Base-by-base conservation (phyloP, 768 basidiomycete species). In the Tulasnella sp. region DNA sequence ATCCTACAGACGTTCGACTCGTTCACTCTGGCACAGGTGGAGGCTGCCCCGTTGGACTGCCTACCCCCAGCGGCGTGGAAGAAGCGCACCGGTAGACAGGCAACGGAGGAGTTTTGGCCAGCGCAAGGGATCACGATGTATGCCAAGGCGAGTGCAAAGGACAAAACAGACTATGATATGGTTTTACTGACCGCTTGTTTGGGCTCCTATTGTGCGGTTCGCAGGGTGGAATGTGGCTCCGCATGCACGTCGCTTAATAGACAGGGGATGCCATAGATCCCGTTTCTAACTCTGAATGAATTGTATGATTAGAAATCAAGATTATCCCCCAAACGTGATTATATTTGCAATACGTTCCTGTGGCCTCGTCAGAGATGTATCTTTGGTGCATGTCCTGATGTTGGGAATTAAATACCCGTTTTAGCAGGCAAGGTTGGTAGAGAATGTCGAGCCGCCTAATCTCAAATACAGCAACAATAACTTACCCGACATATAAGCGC, bases 21-120 rank as follows among this genome's bases (percentile, higher is more conserved):
- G 15, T 63, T 63, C 60, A 48, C 44, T 0, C 38, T 63, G 23
- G 32, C 41, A 10, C 62, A 63, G 43, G 32, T 47, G 19, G 51
- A 63, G 30, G 55, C 55, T 27, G 55, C 38, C 8, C 55, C 62
- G 1, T 15, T 50, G 3, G 51, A 43, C 1, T 41, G 38, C 2
- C 44, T 54, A 17, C 62, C 62, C 27, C 62, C 62, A 0, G 61
- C n/a, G 38, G 23, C 15, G 32, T 63, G 62, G 62, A 62, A 63
- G 32, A n/a, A 1, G 7, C 27, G 32, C n/a, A 58, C 44, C n/a
- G 61, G 61, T 3, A 29, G 62, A 26, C 23, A 53, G 32, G 27
- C 26, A 1, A 19, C 44, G 5, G 62, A 63, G 45, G 43, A 63
- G 27, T 32, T 47, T 7, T 63, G 62, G 62, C 62, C 62, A 26